These are phyloP conservation scores for Solanum infundibuliforme DNA, from an alignment of 257 asterid genomes.

Conservation along the genomic window DNA sequence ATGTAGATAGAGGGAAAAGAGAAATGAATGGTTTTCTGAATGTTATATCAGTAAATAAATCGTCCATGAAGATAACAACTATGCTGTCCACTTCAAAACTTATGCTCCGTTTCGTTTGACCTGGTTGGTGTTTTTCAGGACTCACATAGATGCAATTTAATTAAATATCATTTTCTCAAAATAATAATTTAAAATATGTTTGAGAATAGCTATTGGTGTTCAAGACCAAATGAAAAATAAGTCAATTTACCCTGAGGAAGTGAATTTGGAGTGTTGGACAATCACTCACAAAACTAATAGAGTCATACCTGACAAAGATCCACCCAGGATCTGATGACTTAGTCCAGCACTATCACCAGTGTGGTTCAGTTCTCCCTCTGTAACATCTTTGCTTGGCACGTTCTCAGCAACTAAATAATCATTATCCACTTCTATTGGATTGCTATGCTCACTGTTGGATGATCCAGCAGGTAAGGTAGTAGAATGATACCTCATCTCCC, in stretches of 20 bases:
- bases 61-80: not conserved
- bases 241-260: not conserved
- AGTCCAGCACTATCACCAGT: slow-evolving; percentile 5
- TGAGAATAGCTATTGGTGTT: not conserved
- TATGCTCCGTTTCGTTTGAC: not conserved
- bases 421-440: slow-evolving; percentile 9
- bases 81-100: not conserved
- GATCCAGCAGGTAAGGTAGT: slow-evolving; percentile 9
- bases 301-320: slow-evolving; percentile 39
- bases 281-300: not conserved
- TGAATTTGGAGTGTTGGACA: not conserved
- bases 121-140: not conserved
- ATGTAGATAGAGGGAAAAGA: not conserved
- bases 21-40: not conserved
- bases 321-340: slow-evolving; percentile 9
- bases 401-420: slow-evolving; percentile 5
- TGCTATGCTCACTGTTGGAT: slow-evolving; percentile 10
- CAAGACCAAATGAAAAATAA: not conserved
- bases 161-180: not conserved
- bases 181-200: not conserved
- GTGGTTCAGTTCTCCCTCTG: slow-evolving; percentile 14
- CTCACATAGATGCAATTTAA: not conserved
- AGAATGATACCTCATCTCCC: slow-evolving; percentile 8
- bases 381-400: slow-evolving; percentile 15
- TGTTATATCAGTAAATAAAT: not conserved